Evolutionary conservation across 169 alveolate genomes (phyloP), one percentile per base, ranked within the genome.

Genomic region (Plasmodium ovale): DNA sequence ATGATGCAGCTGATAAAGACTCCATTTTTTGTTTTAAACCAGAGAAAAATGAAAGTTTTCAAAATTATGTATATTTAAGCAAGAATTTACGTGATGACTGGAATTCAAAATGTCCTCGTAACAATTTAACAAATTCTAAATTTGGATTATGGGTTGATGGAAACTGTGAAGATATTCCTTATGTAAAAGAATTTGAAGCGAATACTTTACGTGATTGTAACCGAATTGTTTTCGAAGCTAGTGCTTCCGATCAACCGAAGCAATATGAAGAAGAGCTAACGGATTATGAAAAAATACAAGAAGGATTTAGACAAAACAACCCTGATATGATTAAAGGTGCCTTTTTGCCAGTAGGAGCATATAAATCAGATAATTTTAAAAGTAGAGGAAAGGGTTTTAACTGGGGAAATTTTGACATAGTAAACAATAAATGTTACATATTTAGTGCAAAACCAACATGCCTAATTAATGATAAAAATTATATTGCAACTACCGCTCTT

Each of bases 121-220:
- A 74, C 49, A 92, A 92, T 60, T 58, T 94, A 59, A 72, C 70
- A 72, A 92, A 92, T 54, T 92, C 96, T 33, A 89, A 92, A 33
- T 94, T 94, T 62, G 96, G 96, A 10, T 59, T 82, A 58, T 94
- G 95, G 94, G 87, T 73, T 25, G 95, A 93, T 29, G 87, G 88
- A 16, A 64, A 44, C 23, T 87, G 92, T 49, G 77, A 31, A 72
- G 85, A 72, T 7, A 69, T 69, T 4, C 87, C 65, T 12, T 19
- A 19, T 27, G 60, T 31, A 2, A 3, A 29, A 47, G 65, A 21
- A 16, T 44, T 16, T 29, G 23, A 54, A 4, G 87, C 87, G 5
- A 6, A 31, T 5, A 5, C 14, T 37, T 35, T 73, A 29, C 84
- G 27, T n/a, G 93, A 89, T 33, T 94, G 96, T 60, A 77, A 92